These are phyloP conservation scores for Paecilomyces sp. DNA, from an alignment of 2,329 filamentous ascomycete species.

Conservation along the genomic window DNA sequence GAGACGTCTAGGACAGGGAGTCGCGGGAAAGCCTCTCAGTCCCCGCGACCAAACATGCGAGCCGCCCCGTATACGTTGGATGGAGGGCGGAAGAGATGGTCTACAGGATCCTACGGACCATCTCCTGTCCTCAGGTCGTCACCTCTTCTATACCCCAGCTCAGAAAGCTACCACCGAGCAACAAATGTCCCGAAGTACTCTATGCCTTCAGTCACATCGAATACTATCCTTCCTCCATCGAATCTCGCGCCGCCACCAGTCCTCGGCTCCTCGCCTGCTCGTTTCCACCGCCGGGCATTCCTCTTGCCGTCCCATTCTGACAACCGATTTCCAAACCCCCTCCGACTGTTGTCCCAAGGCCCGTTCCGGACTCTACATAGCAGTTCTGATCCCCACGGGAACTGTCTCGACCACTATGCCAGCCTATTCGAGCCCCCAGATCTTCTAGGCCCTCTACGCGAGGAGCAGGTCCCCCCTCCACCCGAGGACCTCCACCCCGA, in stretches of 20 bases:
- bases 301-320: constrained; percentile 45
- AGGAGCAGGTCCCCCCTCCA: constrained; percentile 66
- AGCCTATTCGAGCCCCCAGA: constrained; percentile 70
- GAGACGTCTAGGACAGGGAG: constrained; percentile 47
- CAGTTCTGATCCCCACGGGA: constrained; percentile 63
- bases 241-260: constrained; percentile 2
- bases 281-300: constrained; percentile 11
- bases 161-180: constrained; percentile 44
- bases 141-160: constrained; percentile 54
- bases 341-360: constrained; percentile 58
- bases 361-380: constrained; percentile 68
- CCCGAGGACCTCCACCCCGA: constrained; percentile 75
- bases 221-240: constrained; percentile 28
- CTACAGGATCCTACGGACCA: constrained; percentile 64
- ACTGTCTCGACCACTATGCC: constrained; percentile 52
- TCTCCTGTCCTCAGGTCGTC: constrained; percentile 49
- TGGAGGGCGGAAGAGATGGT: constrained; percentile 65
- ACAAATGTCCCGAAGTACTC: constrained; percentile 49
- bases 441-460: constrained; percentile 65
- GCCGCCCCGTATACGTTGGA: constrained; percentile 67
- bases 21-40: constrained; percentile 64
- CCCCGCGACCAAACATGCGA: constrained; percentile 60
- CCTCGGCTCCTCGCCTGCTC: neutral
- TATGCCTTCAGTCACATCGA: constrained; percentile 42
- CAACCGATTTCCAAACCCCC: constrained; percentile 52